Evolutionary conservation across 2,329 filamentous ascomycete genomes (phyloP), one percentile per base, ranked within the genome.

Genomic region (Pseudogymnoascus sp.): DNA sequence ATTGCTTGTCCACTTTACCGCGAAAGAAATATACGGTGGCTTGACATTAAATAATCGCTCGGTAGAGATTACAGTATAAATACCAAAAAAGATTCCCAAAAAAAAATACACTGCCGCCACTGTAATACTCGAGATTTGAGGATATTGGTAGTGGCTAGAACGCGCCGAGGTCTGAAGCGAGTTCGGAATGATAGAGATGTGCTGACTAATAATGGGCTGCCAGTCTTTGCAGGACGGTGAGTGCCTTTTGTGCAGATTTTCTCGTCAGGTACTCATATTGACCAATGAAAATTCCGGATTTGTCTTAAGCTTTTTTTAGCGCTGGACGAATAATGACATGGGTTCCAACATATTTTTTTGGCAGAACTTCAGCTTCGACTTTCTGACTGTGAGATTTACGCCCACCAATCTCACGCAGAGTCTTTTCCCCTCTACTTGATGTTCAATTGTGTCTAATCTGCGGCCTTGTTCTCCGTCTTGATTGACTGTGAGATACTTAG

Each of bases 221-320:
- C 16, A 11, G n/a, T 12, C 25, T 55, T 33, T 55, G 49, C 49
- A 55, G 49, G n/a, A 55, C 49, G 49, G 49, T 55, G 49, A 55
- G 49, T 12, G 25, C n/a, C 49, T 9, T 55, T 55, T 55, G 49
- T 55, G 49, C 49, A 55, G 49, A 55, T 55, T 55, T 55, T 55
- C 49, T 55, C 49, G 5, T 35, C 49, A 55, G 49, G 49, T 55
- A 55, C 49, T 55, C 49, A 19, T 55, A 55, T 35, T 33, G 6
- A 9, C 49, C 49, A 55, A 55, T 55, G 49, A 55, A 55, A 55
- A 55, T 9, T 2, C n/a, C 16, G 49, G 22, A 55, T 55, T 55
- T 11, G 58, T 35, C 58, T 30, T 39, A 60, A 60, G 58, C 38
- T 60, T 60, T 60, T 41, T 41, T 60, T 60, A 60, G 58, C 35